These are phyloP conservation scores for Tothia fuscella DNA, from an alignment of 2,329 filamentous ascomycete species.

Conservation along the genomic window DNA sequence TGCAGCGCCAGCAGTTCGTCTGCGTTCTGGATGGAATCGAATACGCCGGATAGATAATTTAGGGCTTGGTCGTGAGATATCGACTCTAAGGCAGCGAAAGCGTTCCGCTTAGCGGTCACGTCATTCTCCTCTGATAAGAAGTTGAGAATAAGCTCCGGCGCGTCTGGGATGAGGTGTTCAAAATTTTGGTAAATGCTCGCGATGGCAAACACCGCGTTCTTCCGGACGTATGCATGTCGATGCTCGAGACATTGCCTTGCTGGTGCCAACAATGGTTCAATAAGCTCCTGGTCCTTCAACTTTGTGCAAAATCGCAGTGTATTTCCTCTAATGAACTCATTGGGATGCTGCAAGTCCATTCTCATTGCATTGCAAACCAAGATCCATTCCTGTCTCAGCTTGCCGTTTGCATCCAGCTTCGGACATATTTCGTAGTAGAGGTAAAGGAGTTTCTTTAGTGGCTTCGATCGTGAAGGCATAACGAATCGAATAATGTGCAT, in stretches of 20 bases:
- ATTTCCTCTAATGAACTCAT: constrained; percentile 92
- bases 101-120: constrained; percentile 93
- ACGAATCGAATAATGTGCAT: constrained; percentile 99
- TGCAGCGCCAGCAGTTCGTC: constrained; percentile 89
- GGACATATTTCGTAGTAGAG: constrained; percentile 99
- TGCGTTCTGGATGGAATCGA: constrained; percentile 87
- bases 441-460: constrained; percentile 94
- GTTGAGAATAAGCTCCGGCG: constrained; percentile 75
- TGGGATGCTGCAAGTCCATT: constrained; percentile 86
- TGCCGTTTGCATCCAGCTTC: constrained; percentile 76
- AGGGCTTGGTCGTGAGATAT: constrained; percentile 92
- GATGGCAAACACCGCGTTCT: constrained; percentile 93
- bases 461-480: constrained; percentile 66
- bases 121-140: constrained; percentile 90
- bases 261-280: constrained; percentile 89
- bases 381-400: constrained; percentile 99
- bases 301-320: constrained; percentile 98
- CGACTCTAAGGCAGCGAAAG: constrained; percentile 78
- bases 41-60: constrained; percentile 74
- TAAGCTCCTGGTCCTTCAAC: constrained; percentile 85
- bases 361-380: constrained; percentile 97
- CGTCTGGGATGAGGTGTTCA: constrained; percentile 85
- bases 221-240: constrained; percentile 92
- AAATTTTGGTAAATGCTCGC: constrained; percentile 87
- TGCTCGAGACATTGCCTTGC: constrained; percentile 88